Evolutionary conservation across 805 yeast genomes (phyloP), one percentile per base, ranked within the genome.

Genomic region (Wickerhamiella galacta): DNA sequence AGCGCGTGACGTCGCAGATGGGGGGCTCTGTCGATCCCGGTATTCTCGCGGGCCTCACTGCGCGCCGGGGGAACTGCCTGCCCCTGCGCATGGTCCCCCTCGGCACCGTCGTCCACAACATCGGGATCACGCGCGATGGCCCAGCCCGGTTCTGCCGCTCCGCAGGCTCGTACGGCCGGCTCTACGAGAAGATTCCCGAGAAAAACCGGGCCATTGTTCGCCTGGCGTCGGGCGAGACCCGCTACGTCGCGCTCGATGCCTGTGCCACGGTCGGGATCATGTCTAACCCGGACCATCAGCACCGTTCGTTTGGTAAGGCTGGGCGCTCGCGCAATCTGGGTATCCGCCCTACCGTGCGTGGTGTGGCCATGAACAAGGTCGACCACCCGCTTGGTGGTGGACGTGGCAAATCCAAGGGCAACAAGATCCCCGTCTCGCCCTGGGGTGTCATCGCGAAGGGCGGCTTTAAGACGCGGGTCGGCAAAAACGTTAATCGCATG

Each of bases 311-410:
- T 61, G 98, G 98, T 66, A 90, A 90, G 57, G 98, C 98, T 16
- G 98, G 98, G 49, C 72, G 95, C 58, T 66, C 76, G 33, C 75
- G 98, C 55, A 76, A 83, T 66, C 63, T 78, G 52, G 98, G 96
- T 42, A 75, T 77, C 49, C 74, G 96, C 58, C 98, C 98, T 23
- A 72, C 75, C 32, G 95, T 85, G 25, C 77, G 98, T 64, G 98
- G 98, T 70, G 80, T 82, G 47, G 96, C 98, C 31, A 82, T 81
- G 94, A 90, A 90, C 61, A 90, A 90, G 42, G 72, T 75, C 53
- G 95, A 90, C 58, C 98, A 90, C 64, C 98, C 98, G 43, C 85
- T 82, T 51, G 98, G 98, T 66, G 98, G 98, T 75, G 98, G 98
- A 62, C 75, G 98, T 68, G 98, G 98, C 71, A 90, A 90, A 59